phyloP scores from a whole-genome alignment of 768 basidiomycete genomes.

The Mycena indigotica region DNA sequence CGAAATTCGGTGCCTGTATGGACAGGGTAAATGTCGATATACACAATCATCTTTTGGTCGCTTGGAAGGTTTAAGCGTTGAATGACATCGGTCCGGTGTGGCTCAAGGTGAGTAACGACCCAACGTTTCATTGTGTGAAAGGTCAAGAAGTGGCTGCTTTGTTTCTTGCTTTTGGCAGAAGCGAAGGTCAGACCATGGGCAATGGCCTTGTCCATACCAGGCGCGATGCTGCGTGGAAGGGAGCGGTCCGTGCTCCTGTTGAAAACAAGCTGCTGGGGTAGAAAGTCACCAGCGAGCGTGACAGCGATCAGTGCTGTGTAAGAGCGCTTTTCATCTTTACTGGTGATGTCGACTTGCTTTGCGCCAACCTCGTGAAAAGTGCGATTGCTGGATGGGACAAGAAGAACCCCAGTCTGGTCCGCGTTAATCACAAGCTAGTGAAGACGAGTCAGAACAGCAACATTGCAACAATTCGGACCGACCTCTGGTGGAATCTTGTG shows the following conservation, averaged over 20 bases:
- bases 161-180: background rate
- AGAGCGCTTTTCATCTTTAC: background rate
- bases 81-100: background rate
- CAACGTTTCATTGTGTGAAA: background rate
- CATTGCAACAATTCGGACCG: background rate
- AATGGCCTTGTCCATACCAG: background rate
- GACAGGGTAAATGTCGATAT: conserved; percentile 28
- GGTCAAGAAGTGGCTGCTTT: background rate
- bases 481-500: background rate
- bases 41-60: conserved; percentile 18
- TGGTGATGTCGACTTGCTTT: background rate
- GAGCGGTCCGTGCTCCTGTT: background rate
- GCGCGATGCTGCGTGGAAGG: background rate
- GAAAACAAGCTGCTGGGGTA: background rate
- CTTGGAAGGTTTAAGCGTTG: background rate
- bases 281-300: background rate
- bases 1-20: conserved; percentile 23
- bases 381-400: background rate
- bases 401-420: background rate
- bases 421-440: background rate
- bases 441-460: background rate
- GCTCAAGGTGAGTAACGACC: background rate
- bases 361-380: background rate
- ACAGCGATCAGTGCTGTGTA: background rate
- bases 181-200: background rate